These are phyloP conservation scores for Clarireedia paspali DNA, from an alignment of 2,329 filamentous ascomycete species.

Conservation along the genomic window DNA sequence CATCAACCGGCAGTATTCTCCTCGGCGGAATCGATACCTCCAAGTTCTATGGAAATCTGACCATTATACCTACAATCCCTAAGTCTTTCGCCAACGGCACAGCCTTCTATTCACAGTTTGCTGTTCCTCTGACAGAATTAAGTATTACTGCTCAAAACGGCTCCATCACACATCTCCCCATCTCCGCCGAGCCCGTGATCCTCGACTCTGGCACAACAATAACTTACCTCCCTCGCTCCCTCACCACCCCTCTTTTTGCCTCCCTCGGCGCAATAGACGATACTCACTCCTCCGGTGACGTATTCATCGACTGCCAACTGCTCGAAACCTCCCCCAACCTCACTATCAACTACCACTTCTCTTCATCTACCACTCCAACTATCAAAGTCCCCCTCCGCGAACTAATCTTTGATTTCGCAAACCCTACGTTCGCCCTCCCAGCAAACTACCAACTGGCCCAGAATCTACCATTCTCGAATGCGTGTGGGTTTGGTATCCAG, in stretches of 20 bases:
- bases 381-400: conserved; percentile 39
- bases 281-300: conserved; percentile 6
- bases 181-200: conserved; percentile 38
- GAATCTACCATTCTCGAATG: conserved; percentile 17
- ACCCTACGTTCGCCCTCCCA: conserved; percentile 5
- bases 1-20: conserved; percentile 29
- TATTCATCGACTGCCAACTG: conserved; percentile 34
- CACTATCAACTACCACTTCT: conserved; percentile 41
- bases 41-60: conserved; percentile 34
- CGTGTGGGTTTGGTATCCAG: conserved; percentile 47
- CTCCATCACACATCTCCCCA: conserved; percentile 11
- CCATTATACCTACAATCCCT: conserved; percentile 16
- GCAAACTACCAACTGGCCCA: conserved; percentile 3
- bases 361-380: conserved; percentile 31
- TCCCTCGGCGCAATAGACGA: conserved; percentile 33
- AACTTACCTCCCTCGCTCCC: conserved; percentile 50
- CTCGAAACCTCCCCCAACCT: conserved; percentile 26
- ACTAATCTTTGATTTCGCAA: conserved; percentile 31
- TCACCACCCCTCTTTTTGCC: conserved; percentile 36
- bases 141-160: conserved; percentile 21
- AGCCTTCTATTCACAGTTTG: conserved; percentile 14
- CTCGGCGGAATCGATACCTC: conserved; percentile 40
- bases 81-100: conserved; percentile 13
- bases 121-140: conserved; percentile 20
- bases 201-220: conserved; percentile 61